Conservation (phyloP, 305 asterid genomes). For the Solanum aculeatissimum region DNA sequence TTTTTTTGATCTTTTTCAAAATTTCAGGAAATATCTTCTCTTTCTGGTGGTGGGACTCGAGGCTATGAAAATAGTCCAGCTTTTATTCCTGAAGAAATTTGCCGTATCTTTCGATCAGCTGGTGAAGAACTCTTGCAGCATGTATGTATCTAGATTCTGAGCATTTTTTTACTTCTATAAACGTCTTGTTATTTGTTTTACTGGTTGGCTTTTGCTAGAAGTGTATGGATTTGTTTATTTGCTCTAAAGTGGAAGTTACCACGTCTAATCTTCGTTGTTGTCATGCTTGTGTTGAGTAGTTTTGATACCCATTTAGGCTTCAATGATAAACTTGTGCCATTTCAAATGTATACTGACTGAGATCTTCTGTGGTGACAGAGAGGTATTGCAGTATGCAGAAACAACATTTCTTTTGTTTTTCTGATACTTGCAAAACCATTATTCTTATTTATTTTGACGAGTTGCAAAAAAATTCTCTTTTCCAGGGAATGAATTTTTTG, state of each 20-base stretch:
- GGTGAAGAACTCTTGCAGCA: conserved; percentile 67
- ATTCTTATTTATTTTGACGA: background rate
- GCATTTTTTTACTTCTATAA: background rate
- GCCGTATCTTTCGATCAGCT: conserved; percentile 64
- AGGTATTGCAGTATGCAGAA: background rate
- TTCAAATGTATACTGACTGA: background rate
- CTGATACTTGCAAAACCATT: background rate
- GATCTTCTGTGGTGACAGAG: background rate
- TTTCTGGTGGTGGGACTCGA: conserved; percentile 52
- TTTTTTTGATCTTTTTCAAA: background rate
- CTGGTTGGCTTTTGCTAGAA: background rate
- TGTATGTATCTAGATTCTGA: conserved; percentile 41
- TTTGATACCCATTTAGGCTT: background rate
- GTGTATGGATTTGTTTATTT: background rate
- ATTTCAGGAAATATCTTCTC: conserved; percentile 71
- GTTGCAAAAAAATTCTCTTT: background rate
- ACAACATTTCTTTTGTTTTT: background rate
- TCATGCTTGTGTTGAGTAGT: background rate
- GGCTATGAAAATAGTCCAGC: conserved; percentile 48
- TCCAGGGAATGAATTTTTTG: background rate
- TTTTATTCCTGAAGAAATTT: conserved; percentile 71
- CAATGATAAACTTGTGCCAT: background rate
- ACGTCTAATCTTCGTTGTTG: background rate
- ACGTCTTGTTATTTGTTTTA: background rate
- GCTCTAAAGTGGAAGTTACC: background rate